Evolutionary conservation across 2,329 filamentous ascomycete species (phyloP).

Genomic region (Colletotrichum sp.): DNA sequence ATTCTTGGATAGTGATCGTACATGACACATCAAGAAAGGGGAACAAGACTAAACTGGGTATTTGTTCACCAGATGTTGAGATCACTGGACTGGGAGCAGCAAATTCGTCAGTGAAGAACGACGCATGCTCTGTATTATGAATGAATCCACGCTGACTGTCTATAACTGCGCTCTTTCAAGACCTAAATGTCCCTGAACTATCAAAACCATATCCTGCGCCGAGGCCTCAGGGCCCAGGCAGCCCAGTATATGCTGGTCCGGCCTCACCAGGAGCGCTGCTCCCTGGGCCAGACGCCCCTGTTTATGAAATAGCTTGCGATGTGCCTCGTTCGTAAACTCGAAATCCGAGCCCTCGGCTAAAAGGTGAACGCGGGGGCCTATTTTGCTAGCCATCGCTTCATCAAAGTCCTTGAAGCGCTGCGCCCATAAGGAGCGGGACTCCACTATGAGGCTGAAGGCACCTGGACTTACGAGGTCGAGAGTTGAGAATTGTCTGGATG

Average conservation of each 20-base stretch:
- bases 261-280: constrained; percentile 36
- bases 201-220: background rate
- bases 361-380: background rate
- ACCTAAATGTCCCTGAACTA: background rate
- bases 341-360: background rate
- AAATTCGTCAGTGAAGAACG: fast-evolving
- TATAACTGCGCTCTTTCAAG: background rate
- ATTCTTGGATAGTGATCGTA: background rate
- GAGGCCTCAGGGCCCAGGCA: background rate
- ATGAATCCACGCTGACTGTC: background rate
- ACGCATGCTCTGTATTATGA: background rate
- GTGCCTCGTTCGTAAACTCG: background rate
- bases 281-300: constrained; percentile 25
- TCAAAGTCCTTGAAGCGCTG: background rate
- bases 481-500: constrained; percentile 33
- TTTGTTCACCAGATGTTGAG: background rate
- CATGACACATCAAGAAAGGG: background rate
- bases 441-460: background rate
- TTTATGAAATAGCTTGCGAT: constrained; percentile 22
- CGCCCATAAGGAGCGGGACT: background rate
- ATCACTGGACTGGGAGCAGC: fast-evolving
- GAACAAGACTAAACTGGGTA: background rate
- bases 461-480: constrained; percentile 34
- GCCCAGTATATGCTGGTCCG: constrained; percentile 41
- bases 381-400: background rate